A percentile compares a stretch with the other conserved stretches of the same genome.
Conservation (phyloP, 495 filamentous ascomycete genomes). For the Aspergillus steynii region DNA sequence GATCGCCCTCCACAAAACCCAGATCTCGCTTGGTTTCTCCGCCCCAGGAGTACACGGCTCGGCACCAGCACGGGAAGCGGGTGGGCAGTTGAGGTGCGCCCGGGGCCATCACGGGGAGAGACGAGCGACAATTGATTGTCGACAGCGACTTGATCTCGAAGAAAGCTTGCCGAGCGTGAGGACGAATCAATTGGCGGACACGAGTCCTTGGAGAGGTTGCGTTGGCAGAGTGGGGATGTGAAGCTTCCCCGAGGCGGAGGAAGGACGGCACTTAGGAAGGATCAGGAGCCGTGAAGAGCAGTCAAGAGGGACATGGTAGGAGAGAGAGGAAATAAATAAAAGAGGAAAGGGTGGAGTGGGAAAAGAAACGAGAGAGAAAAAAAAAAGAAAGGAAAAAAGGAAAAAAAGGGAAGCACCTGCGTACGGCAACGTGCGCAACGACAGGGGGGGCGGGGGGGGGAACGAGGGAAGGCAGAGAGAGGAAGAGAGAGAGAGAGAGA, state of each 20-base stretch:
- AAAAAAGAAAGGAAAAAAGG: constrained; percentile 1
- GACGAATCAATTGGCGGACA: not conserved
- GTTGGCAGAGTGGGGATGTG: not conserved
- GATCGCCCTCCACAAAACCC: constrained; percentile 94
- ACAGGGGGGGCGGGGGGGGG: constrained; percentile 1
- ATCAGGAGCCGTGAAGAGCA: constrained; percentile 15
- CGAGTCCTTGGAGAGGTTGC: not conserved
- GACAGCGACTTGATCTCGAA: not conserved
- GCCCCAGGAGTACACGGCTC: constrained; percentile 94
- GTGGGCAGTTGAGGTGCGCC: constrained; percentile 69
- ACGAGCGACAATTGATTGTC: not conserved
- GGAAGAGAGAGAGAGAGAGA: constrained; percentile 10
- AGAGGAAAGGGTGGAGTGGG: not conserved
- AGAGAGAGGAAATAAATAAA: constrained; percentile 4
- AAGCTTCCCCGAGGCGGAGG: constrained; percentile 4
- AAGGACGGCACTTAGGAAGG: constrained; percentile 21
- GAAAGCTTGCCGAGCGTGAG: not conserved
- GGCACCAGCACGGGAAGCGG: constrained; percentile 94
- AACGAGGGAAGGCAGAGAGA: constrained; percentile 1
- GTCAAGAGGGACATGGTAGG: constrained; percentile 15
- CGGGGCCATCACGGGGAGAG: constrained; percentile 42
- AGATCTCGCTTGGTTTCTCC: constrained; percentile 95
- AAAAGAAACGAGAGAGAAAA: constrained; percentile 8
- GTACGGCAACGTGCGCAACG: constrained; percentile 2
- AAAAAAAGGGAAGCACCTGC: constrained; percentile 2